Evolutionary conservation across 192 early-diverging fungal species (phyloP), one percentile per base, ranked within the genome.

Genomic region (Pilobolus umbonatus): DNA sequence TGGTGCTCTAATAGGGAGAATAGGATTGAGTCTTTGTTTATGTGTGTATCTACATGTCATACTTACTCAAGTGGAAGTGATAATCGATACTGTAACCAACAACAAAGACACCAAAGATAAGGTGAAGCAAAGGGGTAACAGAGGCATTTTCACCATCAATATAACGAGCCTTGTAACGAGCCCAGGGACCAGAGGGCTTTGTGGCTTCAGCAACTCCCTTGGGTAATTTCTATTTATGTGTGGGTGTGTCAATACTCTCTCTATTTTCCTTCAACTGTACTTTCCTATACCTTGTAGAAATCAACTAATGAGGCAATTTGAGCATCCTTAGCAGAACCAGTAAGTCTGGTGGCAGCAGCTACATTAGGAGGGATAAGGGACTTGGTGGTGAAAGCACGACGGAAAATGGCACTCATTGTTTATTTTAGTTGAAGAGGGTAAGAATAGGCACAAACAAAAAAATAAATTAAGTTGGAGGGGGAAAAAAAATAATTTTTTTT

Each of bases 61-160:
- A 73, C 78, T 74, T 81, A 81, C 79, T 84, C 72, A 89, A 73
- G 79, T 89, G 87, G 82, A 83, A 84, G 66, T 81, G 70, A 72
- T 89, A 89, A 66, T 89, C 84, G 54, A 85, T 80, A 66, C 81
- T 69, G 77, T 89, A 89, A 55, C 83, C 83, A 58, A 69, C 60
- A 24, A 72, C 68, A 57, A 84, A 77, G 75, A 89, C 64, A 34
- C 68, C 79, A 34, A 68, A 70, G 30, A 88, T 77, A 62, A 75
- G 62, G 67, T 87, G 85, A 57, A 83, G 46, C 44, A 87, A 71
- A 21, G 88, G 88, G 61, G 78, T 75, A 63, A 78, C 71, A 61
- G 74, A 75, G 14, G 85, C 69, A 64, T 87, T 89, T 30, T 89
- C 78, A 54, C 88, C 88, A 24, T 76, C 80, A 63, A 89, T 76